Base-by-base conservation (phyloP, 2,329 filamentous ascomycete genomes). In the Diaporthe citrichinensis region DNA sequence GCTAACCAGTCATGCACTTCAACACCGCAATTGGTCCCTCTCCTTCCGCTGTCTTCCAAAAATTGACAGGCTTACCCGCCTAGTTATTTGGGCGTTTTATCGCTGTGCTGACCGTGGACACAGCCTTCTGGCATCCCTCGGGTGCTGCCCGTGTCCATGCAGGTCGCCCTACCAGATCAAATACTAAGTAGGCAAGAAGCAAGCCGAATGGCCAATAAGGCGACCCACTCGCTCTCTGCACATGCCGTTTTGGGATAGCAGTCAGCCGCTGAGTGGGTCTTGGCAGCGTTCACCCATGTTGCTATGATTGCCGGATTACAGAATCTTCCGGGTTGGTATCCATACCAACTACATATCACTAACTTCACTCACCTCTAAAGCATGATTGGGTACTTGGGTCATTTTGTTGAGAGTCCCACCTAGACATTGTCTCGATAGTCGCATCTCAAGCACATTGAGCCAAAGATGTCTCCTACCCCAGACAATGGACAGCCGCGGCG, bases 241-340 rank as follows among this genome's bases (percentile, higher is more conserved):
- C 17, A 62, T 62, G 39, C 59, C 39, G 23, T 62, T 62, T 62
- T 62, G 39, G 41, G 59, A 31, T 15, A 23, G 15, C 39, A 62
- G 28, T n/a, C 25, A 6, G 31, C 17, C 61, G 25, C 25, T 34
- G 41, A 65, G 61, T 49, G 61, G 61, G 61, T 65, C 61, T 46
- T 17, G 6, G 28, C 61, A 34, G 34, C 61, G 25, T 34, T 5
- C 17, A 49, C 61, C 36, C 61, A 31, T 46, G 39, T 12, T 14
- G 39, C 39, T 2, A n/a, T 65, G 61, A n/a, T 31, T 8, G 41
- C 41, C 15, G 39, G 28, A 46, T 15, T 34, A 65, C 61, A 65
- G 41, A 49, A 49, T 65, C 61, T 65, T 65, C 61, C 41, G 41
- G 23, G 41, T 23, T 49, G 41, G n/a, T 46, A 23, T 23, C 20